Base-by-base conservation (phyloP, 2,329 filamentous ascomycete species). In the Penicillium sp. region DNA sequence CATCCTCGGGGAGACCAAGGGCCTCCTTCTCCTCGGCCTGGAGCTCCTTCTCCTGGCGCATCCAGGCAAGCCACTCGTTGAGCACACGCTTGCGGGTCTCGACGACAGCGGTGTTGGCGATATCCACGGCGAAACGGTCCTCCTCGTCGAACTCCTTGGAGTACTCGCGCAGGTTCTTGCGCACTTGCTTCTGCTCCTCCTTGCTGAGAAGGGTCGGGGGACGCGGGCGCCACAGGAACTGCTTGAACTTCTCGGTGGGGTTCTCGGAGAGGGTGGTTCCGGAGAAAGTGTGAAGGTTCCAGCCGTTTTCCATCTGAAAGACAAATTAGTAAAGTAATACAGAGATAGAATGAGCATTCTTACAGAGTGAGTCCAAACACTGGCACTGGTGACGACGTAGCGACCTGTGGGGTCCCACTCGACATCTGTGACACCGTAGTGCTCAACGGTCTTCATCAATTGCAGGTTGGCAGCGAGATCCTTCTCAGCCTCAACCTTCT, bases 161-260 rank as follows among this genome's bases (percentile, higher is more conserved):
- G 86, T 97, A 99, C 78, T 98, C 95, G 67, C 93, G 90, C 54
- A 99, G 87, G 79, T 97, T 99, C 86, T 96, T 97, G 81, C 96
- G 93, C 71, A 98, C 91, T 71, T 90, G 85, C 84, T 97, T 96
- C 82, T 98, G 95, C 82, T 99, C 93, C 62, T 98, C 93, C 81
- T 96, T 96, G 76, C 85, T 88, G 56, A 99, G 89, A 61, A 99
- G 86, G n/a, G 91, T 95, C 8, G 90, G 76, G 21, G 95, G 95
- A 44, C 95, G 90, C 21, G 95, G 95, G 45, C 95, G 90, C 95
- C 95, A 99, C 62, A 90, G 78, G 79, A 93, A 91, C 78, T 99
- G 95, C 85, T 97, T 97, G 86, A 99, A 98, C 78, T 96, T 96
- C 65, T 99, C 95, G 57, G 96, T 84, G 51, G 87, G 88, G 77